phyloP scores from a whole-genome alignment of 805 yeast genomes.

The Sugiyamaella americana region DNA sequence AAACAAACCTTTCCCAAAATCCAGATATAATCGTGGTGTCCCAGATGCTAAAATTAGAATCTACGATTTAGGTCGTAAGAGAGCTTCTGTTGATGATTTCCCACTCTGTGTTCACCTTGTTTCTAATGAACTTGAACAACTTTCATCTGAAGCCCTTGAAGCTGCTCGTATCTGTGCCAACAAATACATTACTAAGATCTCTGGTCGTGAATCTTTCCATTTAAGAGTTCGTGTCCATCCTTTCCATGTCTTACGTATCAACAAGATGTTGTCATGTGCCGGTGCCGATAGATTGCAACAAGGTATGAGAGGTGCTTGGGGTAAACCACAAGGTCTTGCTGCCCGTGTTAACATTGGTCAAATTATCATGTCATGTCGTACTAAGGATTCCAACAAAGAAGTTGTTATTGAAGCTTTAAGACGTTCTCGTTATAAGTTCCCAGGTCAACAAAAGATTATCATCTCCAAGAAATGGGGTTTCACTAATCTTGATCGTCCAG shows the following conservation, averaged over 20 bases:
- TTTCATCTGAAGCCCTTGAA: constrained; percentile 99
- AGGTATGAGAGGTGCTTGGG: constrained; percentile 99
- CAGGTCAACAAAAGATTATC: constrained; percentile 99
- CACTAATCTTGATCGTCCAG: constrained; percentile 98
- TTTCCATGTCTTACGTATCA: constrained; percentile 99
- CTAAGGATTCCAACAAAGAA: constrained; percentile 96
- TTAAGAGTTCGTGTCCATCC: constrained; percentile 99
- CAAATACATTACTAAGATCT: constrained; percentile 96
- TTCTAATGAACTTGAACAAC: constrained; percentile 98
- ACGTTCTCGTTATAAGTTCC: constrained; percentile 99
- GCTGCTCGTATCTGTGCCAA: constrained; percentile 99
- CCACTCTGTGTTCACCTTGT: constrained; percentile 99
- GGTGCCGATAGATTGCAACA: constrained; percentile 99
- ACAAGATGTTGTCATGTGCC: constrained; percentile 99
- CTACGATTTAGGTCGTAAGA: constrained; percentile 99
- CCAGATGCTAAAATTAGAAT: constrained; percentile 99
- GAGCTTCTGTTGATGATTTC: constrained; percentile 98
- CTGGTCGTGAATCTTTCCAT: constrained; percentile 99
- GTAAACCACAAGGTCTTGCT: constrained; percentile 99
- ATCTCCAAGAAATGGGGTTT: constrained; percentile 99
- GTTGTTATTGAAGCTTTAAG: constrained; percentile 98
- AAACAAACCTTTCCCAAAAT: constrained; percentile 99
- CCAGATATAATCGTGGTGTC: constrained; percentile 99
- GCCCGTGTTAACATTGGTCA: constrained; percentile 99
- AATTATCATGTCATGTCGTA: constrained; percentile 95